Conservation (phyloP, 768 basidiomycete genomes). For the Calocera cornea region DNA sequence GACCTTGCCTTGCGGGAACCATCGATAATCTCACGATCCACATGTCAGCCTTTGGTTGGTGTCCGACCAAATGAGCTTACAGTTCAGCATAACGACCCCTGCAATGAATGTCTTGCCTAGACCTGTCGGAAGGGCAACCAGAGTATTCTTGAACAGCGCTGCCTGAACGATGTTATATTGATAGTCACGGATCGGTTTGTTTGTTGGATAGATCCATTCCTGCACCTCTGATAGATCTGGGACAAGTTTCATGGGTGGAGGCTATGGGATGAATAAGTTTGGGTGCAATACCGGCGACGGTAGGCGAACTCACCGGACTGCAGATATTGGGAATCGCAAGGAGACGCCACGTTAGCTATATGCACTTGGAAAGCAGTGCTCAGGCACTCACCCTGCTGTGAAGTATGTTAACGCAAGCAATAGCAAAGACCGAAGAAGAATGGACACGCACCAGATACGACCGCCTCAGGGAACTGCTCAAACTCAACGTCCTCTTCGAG, state of each 20-base stretch:
- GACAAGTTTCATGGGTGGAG: conserved; percentile 52
- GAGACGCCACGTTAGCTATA: conserved; percentile 3
- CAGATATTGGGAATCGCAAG: not conserved
- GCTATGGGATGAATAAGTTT: conserved; percentile 16
- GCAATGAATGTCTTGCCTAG: conserved; percentile 97
- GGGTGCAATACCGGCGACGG: not conserved
- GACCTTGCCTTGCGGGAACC: conserved; percentile 86
- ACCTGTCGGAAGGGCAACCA: conserved; percentile 90
- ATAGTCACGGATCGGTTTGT: conserved; percentile 77
- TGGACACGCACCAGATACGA: conserved; percentile 43
- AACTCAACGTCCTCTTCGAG: conserved; percentile 58
- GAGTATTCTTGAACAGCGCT: conserved; percentile 80
- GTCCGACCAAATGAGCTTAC: conserved; percentile 28
- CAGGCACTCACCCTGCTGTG: conserved; percentile 27
- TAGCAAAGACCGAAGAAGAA: not conserved
- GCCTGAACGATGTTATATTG: conserved; percentile 84
- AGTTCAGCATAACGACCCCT: conserved; percentile 91
- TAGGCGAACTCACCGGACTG: conserved; percentile 10
- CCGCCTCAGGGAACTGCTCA: conserved; percentile 75
- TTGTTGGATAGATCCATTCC: conserved; percentile 87
- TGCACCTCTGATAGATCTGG: conserved; percentile 65
- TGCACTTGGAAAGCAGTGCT: not conserved
- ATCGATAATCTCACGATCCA: conserved; percentile 53
- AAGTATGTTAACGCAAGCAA: not conserved
- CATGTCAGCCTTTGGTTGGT: conserved; percentile 10